Evolutionary conservation across 2,329 filamentous ascomycete species (phyloP).

Genomic region (Fusarium sp.): DNA sequence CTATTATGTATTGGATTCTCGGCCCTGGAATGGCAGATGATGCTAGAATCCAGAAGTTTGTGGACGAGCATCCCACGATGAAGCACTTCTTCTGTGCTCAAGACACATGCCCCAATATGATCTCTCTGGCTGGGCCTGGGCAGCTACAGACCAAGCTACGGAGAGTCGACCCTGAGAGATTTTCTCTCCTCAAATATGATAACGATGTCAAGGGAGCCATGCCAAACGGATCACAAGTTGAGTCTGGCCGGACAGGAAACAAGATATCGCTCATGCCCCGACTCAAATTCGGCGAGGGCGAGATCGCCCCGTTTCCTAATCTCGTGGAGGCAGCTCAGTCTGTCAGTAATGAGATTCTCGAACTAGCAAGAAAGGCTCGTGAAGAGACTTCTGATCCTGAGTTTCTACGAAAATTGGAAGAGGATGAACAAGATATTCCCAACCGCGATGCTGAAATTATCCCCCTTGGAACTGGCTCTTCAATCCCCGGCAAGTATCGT

Average conservation of each 20-base stretch:
- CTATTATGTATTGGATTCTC: conserved; percentile 83
- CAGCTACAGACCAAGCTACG: conserved; percentile 75
- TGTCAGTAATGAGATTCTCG: conserved; percentile 56
- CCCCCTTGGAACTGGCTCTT: conserved; percentile 90
- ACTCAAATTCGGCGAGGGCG: conserved; percentile 57
- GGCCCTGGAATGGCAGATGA: conserved; percentile 74
- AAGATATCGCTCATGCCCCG: conserved; percentile 60
- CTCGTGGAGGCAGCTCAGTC: conserved; percentile 59
- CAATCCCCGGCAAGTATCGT: conserved; percentile 89
- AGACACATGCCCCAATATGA: conserved; percentile 79
- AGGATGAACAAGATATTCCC: conserved; percentile 72
- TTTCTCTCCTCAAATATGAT: conserved; percentile 74
- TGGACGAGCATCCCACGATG: conserved; percentile 67
- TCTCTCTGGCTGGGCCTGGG: conserved; percentile 75
- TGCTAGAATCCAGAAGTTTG: conserved; percentile 73
- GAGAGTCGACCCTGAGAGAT: conserved; percentile 78
- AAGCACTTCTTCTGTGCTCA: conserved; percentile 82
- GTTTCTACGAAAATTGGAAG: conserved; percentile 61
- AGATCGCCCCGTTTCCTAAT: conserved; percentile 55
- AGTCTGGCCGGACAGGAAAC: conserved; percentile 57
- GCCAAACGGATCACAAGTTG: conserved; percentile 44
- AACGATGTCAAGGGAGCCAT: conserved; percentile 53
- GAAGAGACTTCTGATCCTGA: conserved; percentile 53
- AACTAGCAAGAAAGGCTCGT: conserved; percentile 63
- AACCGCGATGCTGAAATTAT: conserved; percentile 83